phyloP scores from a whole-genome alignment of 2,329 filamentous ascomycete genomes.

The Arthrinium phaeospermum region DNA sequence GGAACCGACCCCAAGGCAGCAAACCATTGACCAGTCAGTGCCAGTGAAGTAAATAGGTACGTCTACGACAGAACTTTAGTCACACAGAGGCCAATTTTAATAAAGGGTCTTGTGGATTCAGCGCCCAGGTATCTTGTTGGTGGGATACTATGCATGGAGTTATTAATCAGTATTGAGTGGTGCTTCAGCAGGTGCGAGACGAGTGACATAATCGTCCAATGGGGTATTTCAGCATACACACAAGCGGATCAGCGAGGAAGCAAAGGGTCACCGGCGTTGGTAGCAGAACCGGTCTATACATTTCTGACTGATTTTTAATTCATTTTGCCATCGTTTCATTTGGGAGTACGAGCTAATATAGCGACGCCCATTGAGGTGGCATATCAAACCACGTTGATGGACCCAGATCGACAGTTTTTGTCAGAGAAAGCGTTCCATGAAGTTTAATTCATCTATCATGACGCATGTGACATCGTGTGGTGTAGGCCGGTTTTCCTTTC shows the following conservation, averaged over 20 bases:
- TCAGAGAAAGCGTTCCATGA: conserved; percentile 19
- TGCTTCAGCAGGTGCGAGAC: not conserved
- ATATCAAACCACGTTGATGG: not conserved
- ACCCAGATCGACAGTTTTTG: conserved; percentile 9
- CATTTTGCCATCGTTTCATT: conserved; percentile 5
- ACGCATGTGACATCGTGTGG: conserved; percentile 46
- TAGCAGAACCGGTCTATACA: not conserved
- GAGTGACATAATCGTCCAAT: not conserved
- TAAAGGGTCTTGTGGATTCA: too few species aligned
- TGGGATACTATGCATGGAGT: too few species aligned
- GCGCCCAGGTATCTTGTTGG: too few species aligned
- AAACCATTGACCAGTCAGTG: too few species aligned
- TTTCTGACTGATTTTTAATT: not conserved
- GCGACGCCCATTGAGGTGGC: conserved; percentile 7
- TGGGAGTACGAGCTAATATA: conserved; percentile 4
- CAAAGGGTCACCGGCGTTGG: too few species aligned
- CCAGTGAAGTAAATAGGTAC: too few species aligned
- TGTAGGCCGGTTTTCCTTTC: conserved; percentile 39
- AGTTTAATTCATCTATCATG: conserved; percentile 52
- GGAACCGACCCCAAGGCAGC: too few species aligned
- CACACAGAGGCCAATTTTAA: too few species aligned
- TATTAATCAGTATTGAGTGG: too few species aligned
- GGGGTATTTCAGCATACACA: not conserved
- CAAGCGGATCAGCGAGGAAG: not conserved
- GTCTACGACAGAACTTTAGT: too few species aligned